Evolutionary conservation across 306 rosid species (phyloP).

Genomic region (Fragaria nilgerrensis): DNA sequence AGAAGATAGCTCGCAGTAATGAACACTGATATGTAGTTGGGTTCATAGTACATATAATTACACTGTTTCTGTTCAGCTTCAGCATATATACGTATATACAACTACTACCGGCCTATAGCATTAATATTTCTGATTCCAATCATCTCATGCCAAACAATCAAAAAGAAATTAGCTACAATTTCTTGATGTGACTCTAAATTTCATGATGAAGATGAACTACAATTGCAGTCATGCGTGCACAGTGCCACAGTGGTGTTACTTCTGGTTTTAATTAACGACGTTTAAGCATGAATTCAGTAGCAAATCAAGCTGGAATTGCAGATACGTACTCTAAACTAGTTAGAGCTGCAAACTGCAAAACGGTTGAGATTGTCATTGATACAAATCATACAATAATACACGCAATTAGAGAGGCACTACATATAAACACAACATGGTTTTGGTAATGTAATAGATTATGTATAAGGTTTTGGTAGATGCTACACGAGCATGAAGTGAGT

Average conservation of each 20-base stretch:
- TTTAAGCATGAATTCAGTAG: neutral
- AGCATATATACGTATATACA: neutral
- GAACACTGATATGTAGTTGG: neutral
- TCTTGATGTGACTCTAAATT: neutral
- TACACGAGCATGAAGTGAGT: neutral
- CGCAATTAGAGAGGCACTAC: neutral
- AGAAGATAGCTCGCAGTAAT: conserved; percentile 10
- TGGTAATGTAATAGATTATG: neutral
- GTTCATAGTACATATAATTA: conserved; percentile 3
- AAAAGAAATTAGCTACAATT: neutral
- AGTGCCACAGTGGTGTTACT: neutral
- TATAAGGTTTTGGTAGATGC: neutral
- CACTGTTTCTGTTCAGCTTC: conserved; percentile 1
- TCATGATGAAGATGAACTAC: neutral
- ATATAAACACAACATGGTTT: neutral
- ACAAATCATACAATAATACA: no score
- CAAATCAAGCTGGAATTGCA: neutral
- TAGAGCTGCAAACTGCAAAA: neutral
- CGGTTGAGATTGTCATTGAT: neutral
- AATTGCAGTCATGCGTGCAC: neutral
- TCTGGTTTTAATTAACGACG: neutral
- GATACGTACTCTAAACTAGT: neutral
- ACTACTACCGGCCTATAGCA: neutral
- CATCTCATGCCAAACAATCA: neutral
- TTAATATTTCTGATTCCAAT: neutral